Percentiles rank a stretch among this genome's conserved stretches.
Conservation (phyloP, 2,329 filamentous ascomycete species). For the Fusarium newnesense region DNA sequence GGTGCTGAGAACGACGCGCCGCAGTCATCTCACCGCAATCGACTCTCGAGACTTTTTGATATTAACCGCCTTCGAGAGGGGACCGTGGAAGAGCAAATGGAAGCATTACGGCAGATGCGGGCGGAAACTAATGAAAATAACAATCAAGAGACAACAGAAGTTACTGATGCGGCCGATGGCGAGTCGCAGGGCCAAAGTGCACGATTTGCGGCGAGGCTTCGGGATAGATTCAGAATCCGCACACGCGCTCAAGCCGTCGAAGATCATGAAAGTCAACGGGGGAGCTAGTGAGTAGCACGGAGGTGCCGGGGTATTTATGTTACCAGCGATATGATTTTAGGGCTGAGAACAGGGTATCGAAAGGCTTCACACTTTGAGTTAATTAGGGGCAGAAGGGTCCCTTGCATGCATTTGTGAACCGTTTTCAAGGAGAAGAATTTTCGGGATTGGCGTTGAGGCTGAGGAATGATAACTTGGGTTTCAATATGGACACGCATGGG, state of each 20-base stretch:
- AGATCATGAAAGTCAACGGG: constrained; percentile 23
- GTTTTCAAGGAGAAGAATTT: constrained; percentile 9
- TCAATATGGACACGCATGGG: constrained; percentile 21
- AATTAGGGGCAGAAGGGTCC: not conserved
- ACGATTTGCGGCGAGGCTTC: constrained; percentile 60
- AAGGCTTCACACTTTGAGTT: not conserved
- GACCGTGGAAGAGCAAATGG: constrained; percentile 71
- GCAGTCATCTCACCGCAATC: constrained; percentile 52
- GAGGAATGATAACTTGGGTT: constrained; percentile 13
- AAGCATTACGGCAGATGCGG: constrained; percentile 61
- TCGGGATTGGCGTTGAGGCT: constrained; percentile 32
- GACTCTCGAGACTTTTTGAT: constrained; percentile 65
- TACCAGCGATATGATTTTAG: not conserved
- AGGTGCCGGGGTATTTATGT: not conserved
- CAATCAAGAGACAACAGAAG: constrained; percentile 24
- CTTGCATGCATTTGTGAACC: not conserved
- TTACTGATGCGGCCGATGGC: constrained; percentile 38
- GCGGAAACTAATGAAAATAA: constrained; percentile 39
- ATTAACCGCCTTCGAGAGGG: constrained; percentile 67
- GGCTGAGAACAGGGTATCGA: not conserved
- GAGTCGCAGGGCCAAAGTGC: constrained; percentile 55
- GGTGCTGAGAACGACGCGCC: constrained; percentile 48
- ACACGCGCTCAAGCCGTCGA: constrained; percentile 55
- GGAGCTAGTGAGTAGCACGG: not conserved
- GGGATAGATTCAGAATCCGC: constrained; percentile 64